Evolutionary conservation across 2,329 filamentous ascomycete genomes (phyloP), one percentile per base, ranked within the genome.

Genomic region (Fusarium humuli): DNA sequence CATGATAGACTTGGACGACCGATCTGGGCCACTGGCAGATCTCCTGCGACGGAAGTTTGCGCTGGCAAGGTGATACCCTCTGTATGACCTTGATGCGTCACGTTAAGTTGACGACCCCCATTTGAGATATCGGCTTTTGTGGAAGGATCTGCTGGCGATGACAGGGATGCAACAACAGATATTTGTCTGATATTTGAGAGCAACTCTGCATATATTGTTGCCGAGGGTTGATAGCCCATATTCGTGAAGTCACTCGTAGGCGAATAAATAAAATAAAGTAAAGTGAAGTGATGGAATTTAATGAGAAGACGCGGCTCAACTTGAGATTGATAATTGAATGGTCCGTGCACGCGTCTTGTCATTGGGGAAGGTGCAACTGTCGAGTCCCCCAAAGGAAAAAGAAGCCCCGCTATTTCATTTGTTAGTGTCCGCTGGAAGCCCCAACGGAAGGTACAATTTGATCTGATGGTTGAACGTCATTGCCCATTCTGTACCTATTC

Each of bases 171-270:
- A 53, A 84, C 85, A 23, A 91, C 79, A 7, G 89, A 90, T 41
- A 92, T 82, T 75, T 91, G 88, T 44, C 86, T 83, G 69, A 92
- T 90, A 64, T 91, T 90, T 29, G 85, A 81, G 5, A 92, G 83
- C 3, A 91, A 83, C 79, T 92, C 90, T 7, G 89, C 89, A 75
- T 92, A 91, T 23, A 91, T 82, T 3, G 78, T 73, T 22, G 81
- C 70, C n/a, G 69, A 52, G 5, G 18, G 48, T 47, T 53, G 48
- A 29, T 64, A 49, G 23, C 63, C 47, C 73, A 76, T 77, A 49
- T 45, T 59, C 20, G 25, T 20, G 25, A 18, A 13, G 27, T 27
- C n/a, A 53, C 27, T 10, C 30, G 16, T 37, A 23, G 37, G 8
- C 29, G 13, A 30, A 30, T 30, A 30, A 14, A 30, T 37, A n/a